These are phyloP conservation scores for Penicillium nucicola DNA, from an alignment of 495 filamentous ascomycete genomes.

Conservation along the genomic window DNA sequence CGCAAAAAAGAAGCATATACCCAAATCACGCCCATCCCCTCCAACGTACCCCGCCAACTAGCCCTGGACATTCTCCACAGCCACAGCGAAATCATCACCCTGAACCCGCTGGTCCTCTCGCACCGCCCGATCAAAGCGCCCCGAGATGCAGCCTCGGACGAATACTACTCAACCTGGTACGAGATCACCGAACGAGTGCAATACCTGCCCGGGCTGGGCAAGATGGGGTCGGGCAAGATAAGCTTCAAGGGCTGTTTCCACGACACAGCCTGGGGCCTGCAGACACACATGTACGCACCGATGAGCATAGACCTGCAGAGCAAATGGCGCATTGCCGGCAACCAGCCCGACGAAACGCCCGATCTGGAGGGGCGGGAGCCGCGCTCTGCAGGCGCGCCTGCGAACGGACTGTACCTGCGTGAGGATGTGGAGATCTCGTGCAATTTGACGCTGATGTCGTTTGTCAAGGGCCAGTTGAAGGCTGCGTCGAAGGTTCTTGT, in stretches of 20 bases:
- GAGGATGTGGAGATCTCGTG: slow-evolving; percentile 77
- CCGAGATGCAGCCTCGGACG: slow-evolving; percentile 58
- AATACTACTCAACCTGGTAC: slow-evolving; percentile 70
- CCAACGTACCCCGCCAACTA: slow-evolving; percentile 59
- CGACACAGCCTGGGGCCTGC: slow-evolving; percentile 62
- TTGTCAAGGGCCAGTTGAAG: slow-evolving; percentile 74
- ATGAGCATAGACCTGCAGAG: slow-evolving; percentile 64
- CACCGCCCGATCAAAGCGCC: slow-evolving; percentile 63
- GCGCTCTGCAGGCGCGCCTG: slow-evolving; percentile 43
- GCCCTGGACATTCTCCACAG: slow-evolving; percentile 69
- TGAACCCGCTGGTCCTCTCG: slow-evolving; percentile 75
- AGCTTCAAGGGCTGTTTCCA: slow-evolving; percentile 74
- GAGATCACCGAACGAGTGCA: slow-evolving; percentile 58
- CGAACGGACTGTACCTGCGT: slow-evolving; percentile 65
- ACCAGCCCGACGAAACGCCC: slow-evolving; percentile 58
- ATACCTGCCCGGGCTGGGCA: slow-evolving; percentile 63
- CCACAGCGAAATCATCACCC: slow-evolving; percentile 73
- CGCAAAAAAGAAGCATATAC: slow-evolving; percentile 43
- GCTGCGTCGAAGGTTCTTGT: slow-evolving; percentile 66
- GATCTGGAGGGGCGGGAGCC: slow-evolving; percentile 50
- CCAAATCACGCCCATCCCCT: slow-evolving; percentile 67
- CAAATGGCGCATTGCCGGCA: slow-evolving; percentile 61
- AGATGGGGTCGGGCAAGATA: slow-evolving; percentile 57
- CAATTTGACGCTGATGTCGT: slow-evolving; percentile 66
- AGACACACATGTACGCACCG: slow-evolving; percentile 74